These are phyloP conservation scores for Aspergillus panamensis DNA, from an alignment of 495 filamentous ascomycete species.

Conservation along the genomic window DNA sequence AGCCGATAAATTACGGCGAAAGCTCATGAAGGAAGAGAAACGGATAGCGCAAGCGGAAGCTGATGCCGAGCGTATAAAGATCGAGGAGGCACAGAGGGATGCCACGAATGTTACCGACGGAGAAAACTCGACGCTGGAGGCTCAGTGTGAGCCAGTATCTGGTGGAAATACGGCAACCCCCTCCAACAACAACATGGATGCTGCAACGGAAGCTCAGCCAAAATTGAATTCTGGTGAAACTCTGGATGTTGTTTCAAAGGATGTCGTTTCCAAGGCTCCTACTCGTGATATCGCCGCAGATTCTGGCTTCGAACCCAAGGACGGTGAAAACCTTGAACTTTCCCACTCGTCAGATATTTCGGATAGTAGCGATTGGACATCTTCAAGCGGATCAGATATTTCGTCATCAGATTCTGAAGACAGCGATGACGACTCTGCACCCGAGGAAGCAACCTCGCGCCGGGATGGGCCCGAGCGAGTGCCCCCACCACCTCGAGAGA, in stretches of 20 bases:
- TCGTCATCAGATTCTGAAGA: slow-evolving; percentile 34
- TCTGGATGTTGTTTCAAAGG: background rate
- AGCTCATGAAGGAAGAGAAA: slow-evolving; percentile 46
- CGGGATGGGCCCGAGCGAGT: slow-evolving; percentile 42
- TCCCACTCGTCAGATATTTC: slow-evolving; percentile 19
- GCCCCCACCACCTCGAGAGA: slow-evolving; percentile 39
- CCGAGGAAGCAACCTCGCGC: slow-evolving; percentile 41
- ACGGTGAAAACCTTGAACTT: slow-evolving; percentile 8
- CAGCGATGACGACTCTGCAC: slow-evolving; percentile 39
- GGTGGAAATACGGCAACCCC: background rate
- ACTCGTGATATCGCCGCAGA: too few species aligned
- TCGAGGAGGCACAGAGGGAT: slow-evolving; percentile 34
- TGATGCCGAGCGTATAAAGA: slow-evolving; percentile 39
- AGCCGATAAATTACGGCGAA: slow-evolving; percentile 48
- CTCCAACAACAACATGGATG: too few species aligned
- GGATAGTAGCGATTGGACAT: slow-evolving; percentile 36
- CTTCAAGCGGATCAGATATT: slow-evolving; percentile 33
- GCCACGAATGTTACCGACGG: slow-evolving; percentile 7
- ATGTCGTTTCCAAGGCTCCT: background rate
- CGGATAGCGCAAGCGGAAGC: slow-evolving; percentile 48
- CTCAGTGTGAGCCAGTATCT: background rate
- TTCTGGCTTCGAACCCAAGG: too few species aligned
- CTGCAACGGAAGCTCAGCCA: too few species aligned
- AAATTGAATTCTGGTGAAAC: too few species aligned
- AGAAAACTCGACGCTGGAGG: slow-evolving; percentile 7